phyloP scores from a whole-genome alignment of 1,284 basidiomycete species.

The Megacollybia platyphylla region DNA sequence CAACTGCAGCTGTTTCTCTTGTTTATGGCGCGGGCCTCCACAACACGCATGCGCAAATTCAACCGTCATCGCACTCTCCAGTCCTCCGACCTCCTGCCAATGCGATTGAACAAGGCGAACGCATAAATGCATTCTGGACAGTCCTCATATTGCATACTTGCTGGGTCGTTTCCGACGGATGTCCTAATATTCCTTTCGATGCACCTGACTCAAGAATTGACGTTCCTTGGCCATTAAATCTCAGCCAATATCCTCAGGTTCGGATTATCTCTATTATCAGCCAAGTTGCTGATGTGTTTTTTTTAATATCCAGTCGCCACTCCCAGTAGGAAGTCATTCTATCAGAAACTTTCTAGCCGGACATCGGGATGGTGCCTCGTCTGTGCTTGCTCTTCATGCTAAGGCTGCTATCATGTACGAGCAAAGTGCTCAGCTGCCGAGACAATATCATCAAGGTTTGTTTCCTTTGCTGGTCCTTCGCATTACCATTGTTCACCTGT shows the following conservation, averaged over 20 bases:
- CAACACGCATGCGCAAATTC: conserved; percentile 19
- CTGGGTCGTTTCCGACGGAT: conserved; percentile 25
- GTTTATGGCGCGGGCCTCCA: conserved; percentile 27
- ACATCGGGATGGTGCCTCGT: background rate
- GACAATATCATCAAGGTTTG: conserved; percentile 1
- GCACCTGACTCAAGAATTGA: conserved; percentile 7
- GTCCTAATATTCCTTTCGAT: conserved; percentile 5
- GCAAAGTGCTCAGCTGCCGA: conserved; percentile 1
- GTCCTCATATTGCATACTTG: conserved; percentile 40
- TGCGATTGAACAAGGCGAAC: conserved; percentile 39
- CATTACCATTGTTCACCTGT: background rate
- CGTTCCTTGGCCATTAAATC: conserved; percentile 8
- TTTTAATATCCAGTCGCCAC: background rate
- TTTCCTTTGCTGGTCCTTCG: background rate
- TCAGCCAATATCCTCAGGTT: conserved; percentile 6
- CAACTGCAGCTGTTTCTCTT: conserved; percentile 25
- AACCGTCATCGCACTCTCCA: conserved; percentile 7
- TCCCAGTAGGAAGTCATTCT: conserved; percentile 3
- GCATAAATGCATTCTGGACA: conserved; percentile 46
- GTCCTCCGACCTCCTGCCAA: conserved; percentile 18
- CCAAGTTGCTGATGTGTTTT: background rate
- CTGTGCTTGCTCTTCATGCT: conserved; percentile 4
- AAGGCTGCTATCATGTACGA: conserved; percentile 7
- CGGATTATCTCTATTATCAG: background rate
- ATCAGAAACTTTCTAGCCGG: conserved; percentile 3